These are phyloP conservation scores for Pseudogymnoascus sp. DNA, from an alignment of 2,329 filamentous ascomycete genomes.

Conservation along the genomic window DNA sequence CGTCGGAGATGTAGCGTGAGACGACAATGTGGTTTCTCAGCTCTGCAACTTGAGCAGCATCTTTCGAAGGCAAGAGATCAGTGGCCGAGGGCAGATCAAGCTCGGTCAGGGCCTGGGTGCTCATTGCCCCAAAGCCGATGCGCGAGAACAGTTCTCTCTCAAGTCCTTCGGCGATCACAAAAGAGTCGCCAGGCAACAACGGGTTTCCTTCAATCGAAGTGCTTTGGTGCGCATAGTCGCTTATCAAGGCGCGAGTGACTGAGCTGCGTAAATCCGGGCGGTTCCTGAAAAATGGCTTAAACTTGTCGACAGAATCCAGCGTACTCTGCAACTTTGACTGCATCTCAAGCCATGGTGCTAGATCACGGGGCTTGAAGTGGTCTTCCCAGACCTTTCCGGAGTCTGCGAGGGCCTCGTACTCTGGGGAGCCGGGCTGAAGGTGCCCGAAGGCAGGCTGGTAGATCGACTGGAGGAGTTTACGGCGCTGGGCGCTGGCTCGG, in stretches of 20 bases:
- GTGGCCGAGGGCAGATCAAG: conserved; percentile 8
- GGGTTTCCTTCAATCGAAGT: conserved; percentile 19
- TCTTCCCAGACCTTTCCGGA: conserved; percentile 22
- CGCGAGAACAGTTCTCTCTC: conserved; percentile 5
- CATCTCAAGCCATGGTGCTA: conserved; percentile 10
- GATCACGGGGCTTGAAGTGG: conserved; percentile 16
- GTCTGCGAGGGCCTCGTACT: conserved; percentile 16
- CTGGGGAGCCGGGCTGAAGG: conserved; percentile 8
- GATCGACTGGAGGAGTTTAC: background rate
- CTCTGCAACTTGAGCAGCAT: conserved; percentile 13
- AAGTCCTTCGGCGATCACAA: conserved; percentile 12
- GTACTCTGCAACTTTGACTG: conserved; percentile 9
- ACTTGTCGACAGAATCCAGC: conserved; percentile 10
- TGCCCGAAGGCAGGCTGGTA: background rate
- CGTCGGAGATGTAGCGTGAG: conserved; percentile 18
- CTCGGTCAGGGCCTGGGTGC: conserved; percentile 8
- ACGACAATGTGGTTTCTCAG: conserved; percentile 20
- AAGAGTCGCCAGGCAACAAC: conserved; percentile 11
- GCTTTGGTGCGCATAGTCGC: conserved; percentile 20
- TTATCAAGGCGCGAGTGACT: conserved; percentile 9
- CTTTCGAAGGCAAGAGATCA: conserved; percentile 7
- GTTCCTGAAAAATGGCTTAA: conserved; percentile 5
- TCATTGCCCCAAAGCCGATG: background rate
- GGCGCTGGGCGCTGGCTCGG: background rate
- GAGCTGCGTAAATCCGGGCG: conserved; percentile 10